A percentile compares a stretch with the other conserved stretches of the same genome.
Evolutionary conservation across 108 stramenopile species (phyloP).

Genomic region (Fragilaria crotonensis): DNA sequence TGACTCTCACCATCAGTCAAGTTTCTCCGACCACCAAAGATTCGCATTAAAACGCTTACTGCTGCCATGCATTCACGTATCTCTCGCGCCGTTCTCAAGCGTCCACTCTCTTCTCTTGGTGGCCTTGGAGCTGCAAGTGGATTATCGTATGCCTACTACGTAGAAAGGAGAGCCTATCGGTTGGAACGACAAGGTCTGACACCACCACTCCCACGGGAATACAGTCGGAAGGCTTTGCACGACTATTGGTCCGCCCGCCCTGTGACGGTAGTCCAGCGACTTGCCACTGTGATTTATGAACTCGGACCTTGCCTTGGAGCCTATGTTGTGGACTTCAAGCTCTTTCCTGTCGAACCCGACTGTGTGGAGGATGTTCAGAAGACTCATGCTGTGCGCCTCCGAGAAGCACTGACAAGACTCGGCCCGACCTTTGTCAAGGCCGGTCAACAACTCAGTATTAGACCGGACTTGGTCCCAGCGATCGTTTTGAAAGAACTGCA

Average conservation of each 20-base stretch:
- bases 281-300: slow-evolving; percentile 35
- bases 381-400: slow-evolving; percentile 31
- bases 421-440: slow-evolving; percentile 95
- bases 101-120: slow-evolving; percentile 2
- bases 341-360: slow-evolving; percentile 7
- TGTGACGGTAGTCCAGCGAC: slow-evolving; percentile 38
- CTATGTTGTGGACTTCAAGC: slow-evolving; percentile 30
- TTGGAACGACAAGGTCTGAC: not conserved
- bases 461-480: slow-evolving; percentile 90
- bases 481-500: slow-evolving; percentile 80
- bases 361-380: slow-evolving; percentile 12
- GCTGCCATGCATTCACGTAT: not conserved
- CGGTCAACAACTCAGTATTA: slow-evolving; percentile 70
- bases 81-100: not conserved
- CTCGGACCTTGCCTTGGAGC: slow-evolving; percentile 38
- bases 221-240: slow-evolving; percentile 45
- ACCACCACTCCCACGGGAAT: slow-evolving; percentile 34
- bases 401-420: slow-evolving; percentile 65
- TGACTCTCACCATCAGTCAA: too few relatives aligned
- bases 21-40: too few relatives aligned
- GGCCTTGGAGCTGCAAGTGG: not conserved
- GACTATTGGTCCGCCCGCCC: slow-evolving; percentile 70
- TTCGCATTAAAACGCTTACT: too few relatives aligned
- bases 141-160: not conserved
- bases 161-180: not conserved